Conservation (phyloP, 129 eudicot species). For the Centaurea solstitialis region DNA sequence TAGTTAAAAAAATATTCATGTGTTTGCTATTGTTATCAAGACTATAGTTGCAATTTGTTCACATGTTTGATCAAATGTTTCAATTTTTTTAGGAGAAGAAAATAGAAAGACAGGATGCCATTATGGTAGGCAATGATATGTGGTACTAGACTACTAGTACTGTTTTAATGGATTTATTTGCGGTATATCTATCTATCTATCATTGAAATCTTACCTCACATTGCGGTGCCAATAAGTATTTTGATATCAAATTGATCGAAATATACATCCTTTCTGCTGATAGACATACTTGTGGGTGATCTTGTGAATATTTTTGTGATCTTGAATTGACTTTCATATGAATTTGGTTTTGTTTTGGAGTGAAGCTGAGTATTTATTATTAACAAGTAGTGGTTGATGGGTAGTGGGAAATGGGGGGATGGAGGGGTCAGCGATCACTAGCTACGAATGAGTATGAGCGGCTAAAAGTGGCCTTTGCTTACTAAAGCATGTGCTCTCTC, state of each 20-base stretch:
- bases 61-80: background rate
- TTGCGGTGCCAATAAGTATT: background rate
- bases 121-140: background rate
- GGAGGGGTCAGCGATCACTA: slow-evolving; percentile 28
- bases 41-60: background rate
- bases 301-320: background rate
- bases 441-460: slow-evolving; percentile 42
- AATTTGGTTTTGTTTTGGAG: background rate
- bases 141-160: background rate
- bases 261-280: background rate
- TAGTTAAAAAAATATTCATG: background rate
- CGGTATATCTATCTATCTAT: background rate
- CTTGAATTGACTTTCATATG: background rate
- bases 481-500: slow-evolving; percentile 41
- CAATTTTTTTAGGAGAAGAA: background rate
- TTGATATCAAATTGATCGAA: background rate
- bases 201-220: background rate
- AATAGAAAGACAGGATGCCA: background rate
- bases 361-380: background rate
- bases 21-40: background rate
- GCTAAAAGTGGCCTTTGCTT: slow-evolving; percentile 32
- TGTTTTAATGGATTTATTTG: background rate
- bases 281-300: background rate
- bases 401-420: slow-evolving; percentile 25
- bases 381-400: slow-evolving; percentile 20